Evolutionary conservation across 176 grass and related monocot genomes (phyloP).

Genomic region (Calamus simplicifolius): DNA sequence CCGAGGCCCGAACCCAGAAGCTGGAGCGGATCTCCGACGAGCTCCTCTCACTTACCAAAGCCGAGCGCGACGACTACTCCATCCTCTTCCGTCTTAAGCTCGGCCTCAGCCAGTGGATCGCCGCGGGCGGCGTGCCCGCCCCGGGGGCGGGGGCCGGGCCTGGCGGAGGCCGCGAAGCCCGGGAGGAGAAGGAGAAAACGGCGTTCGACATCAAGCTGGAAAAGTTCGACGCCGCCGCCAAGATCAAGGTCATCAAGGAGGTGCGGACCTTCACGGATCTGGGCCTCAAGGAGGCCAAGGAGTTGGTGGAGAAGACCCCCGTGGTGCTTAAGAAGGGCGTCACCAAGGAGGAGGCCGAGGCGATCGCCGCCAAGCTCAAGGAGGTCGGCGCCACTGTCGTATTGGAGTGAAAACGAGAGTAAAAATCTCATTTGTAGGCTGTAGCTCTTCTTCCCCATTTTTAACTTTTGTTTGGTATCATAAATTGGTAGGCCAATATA

Average conservation of each 20-base stretch:
- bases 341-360: conserved; percentile 91
- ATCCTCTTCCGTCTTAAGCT: conserved; percentile 61
- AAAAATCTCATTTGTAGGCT: conserved; percentile 31
- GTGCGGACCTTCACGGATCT: conserved; percentile 83
- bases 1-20: conserved; percentile 28
- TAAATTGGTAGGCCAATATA: no score
- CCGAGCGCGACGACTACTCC: conserved; percentile 55
- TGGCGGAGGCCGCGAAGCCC: conserved; percentile 2
- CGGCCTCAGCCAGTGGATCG: conserved; percentile 45
- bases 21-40: conserved; percentile 53
- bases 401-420: conserved; percentile 44
- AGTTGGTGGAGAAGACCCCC: conserved; percentile 88
- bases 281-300: conserved; percentile 92
- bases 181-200: conserved; percentile 43
- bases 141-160: conserved; percentile 11
- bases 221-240: conserved; percentile 86
- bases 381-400: conserved; percentile 66
- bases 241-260: conserved; percentile 99
- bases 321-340: conserved; percentile 73
- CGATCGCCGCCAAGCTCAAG: conserved; percentile 82
- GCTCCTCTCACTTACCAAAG: conserved; percentile 36
- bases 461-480: no score
- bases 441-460: background rate
- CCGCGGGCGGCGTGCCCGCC: conserved; percentile 5
- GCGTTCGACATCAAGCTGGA: conserved; percentile 85